Conservation (phyloP, 352 stramenopile species). For the Elongisporangium anandrum region DNA sequence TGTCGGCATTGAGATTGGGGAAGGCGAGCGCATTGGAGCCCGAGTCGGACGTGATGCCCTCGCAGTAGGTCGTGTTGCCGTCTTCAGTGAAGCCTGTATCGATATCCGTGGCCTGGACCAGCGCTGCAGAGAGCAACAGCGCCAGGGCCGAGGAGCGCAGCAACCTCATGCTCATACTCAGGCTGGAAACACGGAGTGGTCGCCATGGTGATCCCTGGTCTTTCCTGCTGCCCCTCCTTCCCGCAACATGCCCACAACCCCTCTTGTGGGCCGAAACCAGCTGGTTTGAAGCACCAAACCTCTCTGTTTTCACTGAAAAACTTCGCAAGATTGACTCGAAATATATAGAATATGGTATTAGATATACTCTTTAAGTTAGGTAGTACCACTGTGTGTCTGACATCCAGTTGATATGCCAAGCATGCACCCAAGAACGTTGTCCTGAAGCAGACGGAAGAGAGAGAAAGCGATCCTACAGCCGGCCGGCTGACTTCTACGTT, state of each 20-base stretch:
- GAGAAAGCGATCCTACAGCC: not conserved
- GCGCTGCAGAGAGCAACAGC: not conserved
- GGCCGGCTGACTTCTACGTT: not conserved
- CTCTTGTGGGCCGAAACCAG: not conserved
- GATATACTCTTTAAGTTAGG: not conserved
- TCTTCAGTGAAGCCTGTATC: slow-evolving; percentile 63
- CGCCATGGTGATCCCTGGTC: not conserved
- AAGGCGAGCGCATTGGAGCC: slow-evolving; percentile 33
- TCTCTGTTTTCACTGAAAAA: not conserved
- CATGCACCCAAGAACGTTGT: not conserved
- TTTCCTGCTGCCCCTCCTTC: not conserved
- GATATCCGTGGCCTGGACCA: slow-evolving; percentile 30
- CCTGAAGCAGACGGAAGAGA: not conserved
- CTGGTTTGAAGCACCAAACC: not conserved
- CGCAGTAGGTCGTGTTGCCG: slow-evolving; percentile 68
- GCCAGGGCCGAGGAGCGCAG: slow-evolving; percentile 1
- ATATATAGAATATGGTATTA: too few relatives aligned
- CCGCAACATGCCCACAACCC: not conserved
- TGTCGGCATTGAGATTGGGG: slow-evolving; percentile 37
- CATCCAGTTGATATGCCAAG: not conserved
- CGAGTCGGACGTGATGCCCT: slow-evolving; percentile 29
- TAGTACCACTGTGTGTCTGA: not conserved
- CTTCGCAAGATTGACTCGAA: not conserved
- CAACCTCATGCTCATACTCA: not conserved
- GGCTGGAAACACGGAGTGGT: not conserved